Base-by-base conservation (phyloP, 75 land plant genomes). In the Adiantum capillusveneris region DNA sequence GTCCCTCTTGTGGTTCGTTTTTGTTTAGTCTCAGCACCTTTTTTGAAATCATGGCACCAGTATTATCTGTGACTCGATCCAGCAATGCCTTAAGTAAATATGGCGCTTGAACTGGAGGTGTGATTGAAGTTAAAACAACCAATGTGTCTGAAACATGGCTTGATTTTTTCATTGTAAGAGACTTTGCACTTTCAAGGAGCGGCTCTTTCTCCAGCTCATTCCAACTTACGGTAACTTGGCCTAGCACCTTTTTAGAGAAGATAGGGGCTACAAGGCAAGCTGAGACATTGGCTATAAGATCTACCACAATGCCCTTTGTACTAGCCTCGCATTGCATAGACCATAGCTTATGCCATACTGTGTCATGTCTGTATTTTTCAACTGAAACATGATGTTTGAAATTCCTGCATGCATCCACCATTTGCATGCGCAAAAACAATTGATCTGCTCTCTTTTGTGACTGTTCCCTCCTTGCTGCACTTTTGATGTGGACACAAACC, bases 41-140 rank as follows among this genome's bases (percentile, higher is more conserved):
- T 57, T 87, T 90, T 0, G 88, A 90, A 31, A 90, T 57, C 96
- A 87, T 90, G 12, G 85, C 83, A 7, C 96, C 96, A n/a, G 70
- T 60, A 60, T 90, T 88, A 66, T 90, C 96, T n/a, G 96, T 90
- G 14, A 90, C 96, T 12, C 82, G 51, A 37, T 90, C 96, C 0
- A 91, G 88, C 0, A 90, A 87, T 25, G 88, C 84, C 65, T 84
- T 87, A 45, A 90, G 61, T 24, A 90, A 53, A 66, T 90, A 87
- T 55, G 87, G 79, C 14, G 82, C 90, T 61, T 81, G 96, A 41
- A 87, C 77, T 29, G 96, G 92, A 0, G 96, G 96, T 20, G 96
- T 84, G 1, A 90, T 69, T 0, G 96, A 90, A 53, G 75, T 71
- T 60, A 73, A 44, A 0, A 75, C 14, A 17, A 37, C 36, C 12